phyloP scores from a whole-genome alignment of 2,329 filamentous ascomycete genomes.

The Fusarium sp. region DNA sequence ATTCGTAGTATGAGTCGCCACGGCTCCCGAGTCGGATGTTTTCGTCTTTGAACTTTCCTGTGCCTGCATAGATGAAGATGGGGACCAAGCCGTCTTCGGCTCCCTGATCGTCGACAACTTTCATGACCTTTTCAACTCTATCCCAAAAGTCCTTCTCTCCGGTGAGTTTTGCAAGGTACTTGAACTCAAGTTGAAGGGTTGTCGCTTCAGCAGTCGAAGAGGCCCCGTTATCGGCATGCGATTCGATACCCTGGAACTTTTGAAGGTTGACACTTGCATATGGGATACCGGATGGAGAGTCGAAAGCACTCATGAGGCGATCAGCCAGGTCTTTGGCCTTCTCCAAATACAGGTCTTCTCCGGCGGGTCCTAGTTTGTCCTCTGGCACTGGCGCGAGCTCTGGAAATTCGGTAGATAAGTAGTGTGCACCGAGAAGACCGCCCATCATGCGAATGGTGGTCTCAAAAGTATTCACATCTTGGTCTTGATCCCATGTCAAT shows the following conservation, averaged over 20 bases:
- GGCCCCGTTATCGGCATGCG: constrained; percentile 86
- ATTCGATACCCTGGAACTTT: constrained; percentile 78
- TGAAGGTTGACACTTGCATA: constrained; percentile 91
- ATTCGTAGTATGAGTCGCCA: constrained; percentile 98
- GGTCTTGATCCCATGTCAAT: constrained; percentile 88
- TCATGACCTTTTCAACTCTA: constrained; percentile 88
- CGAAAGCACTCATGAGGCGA: constrained; percentile 86
- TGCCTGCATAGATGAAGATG: constrained; percentile 86
- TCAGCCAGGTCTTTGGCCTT: constrained; percentile 95
- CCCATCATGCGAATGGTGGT: constrained; percentile 98
- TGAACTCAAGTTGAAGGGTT: constrained; percentile 93
- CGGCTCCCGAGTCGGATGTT: constrained; percentile 94
- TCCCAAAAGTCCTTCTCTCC: constrained; percentile 95
- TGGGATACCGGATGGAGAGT: constrained; percentile 86
- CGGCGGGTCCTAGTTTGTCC: constrained; percentile 76
- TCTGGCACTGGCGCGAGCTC: constrained; percentile 79
- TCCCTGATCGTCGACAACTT: constrained; percentile 86
- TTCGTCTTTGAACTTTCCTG: constrained; percentile 80
- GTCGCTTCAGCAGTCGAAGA: constrained; percentile 95
- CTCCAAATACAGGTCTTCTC: constrained; percentile 94
- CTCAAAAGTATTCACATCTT: constrained; percentile 97
- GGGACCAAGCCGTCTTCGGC: constrained; percentile 85
- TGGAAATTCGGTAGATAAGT: constrained; percentile 86
- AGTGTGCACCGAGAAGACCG: constrained; percentile 91
- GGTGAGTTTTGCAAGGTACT: constrained; percentile 94